A percentile compares a stretch with the other conserved stretches of the same genome.
These are phyloP conservation scores for Neurospora sp. DNA, from an alignment of 495 filamentous ascomycete genomes.

Conservation along the genomic window DNA sequence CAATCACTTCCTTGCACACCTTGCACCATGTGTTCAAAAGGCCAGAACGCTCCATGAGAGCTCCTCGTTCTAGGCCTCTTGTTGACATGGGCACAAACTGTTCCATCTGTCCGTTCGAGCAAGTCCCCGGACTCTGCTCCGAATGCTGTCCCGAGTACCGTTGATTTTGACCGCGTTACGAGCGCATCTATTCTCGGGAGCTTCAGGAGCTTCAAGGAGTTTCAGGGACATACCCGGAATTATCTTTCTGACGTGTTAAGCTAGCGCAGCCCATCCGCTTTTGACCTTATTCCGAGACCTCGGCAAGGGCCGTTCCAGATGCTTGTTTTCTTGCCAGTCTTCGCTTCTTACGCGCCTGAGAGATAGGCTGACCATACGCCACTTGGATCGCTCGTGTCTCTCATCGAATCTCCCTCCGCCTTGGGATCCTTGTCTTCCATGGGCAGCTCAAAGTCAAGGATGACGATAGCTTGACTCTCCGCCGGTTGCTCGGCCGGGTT, in stretches of 20 bases:
- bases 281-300: neutral
- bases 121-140: neutral
- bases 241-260: neutral
- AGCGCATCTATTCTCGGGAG: neutral
- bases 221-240: neutral
- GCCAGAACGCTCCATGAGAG: neutral
- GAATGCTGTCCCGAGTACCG: neutral
- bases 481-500: neutral
- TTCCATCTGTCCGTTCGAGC: neutral
- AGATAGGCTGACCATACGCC: neutral
- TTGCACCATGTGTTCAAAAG: neutral
- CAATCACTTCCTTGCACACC: neutral
- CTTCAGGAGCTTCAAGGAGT: neutral
- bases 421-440: neutral
- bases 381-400: neutral
- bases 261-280: neutral
- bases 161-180: neutral
- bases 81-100: neutral
- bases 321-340: neutral
- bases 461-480: conserved; percentile 15
- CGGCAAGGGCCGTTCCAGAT: neutral
- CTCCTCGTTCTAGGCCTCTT: neutral
- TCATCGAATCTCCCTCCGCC: neutral
- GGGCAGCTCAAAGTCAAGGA: conserved; percentile 28
- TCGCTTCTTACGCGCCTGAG: neutral